Percentiles rank a stretch among this genome's conserved stretches.
Evolutionary conservation across 805 yeast species (phyloP).

Genomic region (Pichia californica): DNA sequence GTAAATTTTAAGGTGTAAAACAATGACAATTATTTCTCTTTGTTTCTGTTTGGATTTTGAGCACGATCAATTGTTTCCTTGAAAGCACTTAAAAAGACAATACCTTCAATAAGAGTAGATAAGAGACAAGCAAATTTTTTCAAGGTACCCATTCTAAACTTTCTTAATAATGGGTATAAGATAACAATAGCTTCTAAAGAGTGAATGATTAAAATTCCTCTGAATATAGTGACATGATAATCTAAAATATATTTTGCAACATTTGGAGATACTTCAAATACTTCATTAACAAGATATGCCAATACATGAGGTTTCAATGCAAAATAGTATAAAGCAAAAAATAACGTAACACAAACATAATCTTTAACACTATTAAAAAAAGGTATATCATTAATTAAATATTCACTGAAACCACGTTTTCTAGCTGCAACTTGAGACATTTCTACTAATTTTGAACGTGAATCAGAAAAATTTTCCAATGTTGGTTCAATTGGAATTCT

Average conservation of each 20-base stretch:
- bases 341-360: slow-evolving; percentile 23
- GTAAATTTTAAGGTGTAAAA: neutral
- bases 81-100: slow-evolving; percentile 42
- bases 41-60: slow-evolving; percentile 14
- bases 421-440: slow-evolving; percentile 75
- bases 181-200: slow-evolving; percentile 40
- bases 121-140: slow-evolving; percentile 46
- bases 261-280: slow-evolving; percentile 7
- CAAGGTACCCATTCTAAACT: slow-evolving; percentile 55
- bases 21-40: neutral
- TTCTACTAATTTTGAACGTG: slow-evolving; percentile 47
- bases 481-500: slow-evolving; percentile 49
- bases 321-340: slow-evolving; percentile 5
- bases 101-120: slow-evolving; percentile 58
- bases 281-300: slow-evolving; percentile 3
- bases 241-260: slow-evolving; percentile 8
- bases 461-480: slow-evolving; percentile 36
- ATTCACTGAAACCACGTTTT: slow-evolving; percentile 52
- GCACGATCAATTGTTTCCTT: slow-evolving; percentile 11
- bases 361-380: slow-evolving; percentile 35
- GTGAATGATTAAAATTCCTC: slow-evolving; percentile 38
- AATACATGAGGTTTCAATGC: slow-evolving; percentile 11
- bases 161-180: slow-evolving; percentile 43
- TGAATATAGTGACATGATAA: slow-evolving; percentile 11
- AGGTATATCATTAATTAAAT: slow-evolving; percentile 17